Percentiles rank a stretch among this genome's conserved stretches.
These are phyloP conservation scores for Ceratocystis alfenasii DNA, from an alignment of 2,329 filamentous ascomycete species.

Conservation along the genomic window DNA sequence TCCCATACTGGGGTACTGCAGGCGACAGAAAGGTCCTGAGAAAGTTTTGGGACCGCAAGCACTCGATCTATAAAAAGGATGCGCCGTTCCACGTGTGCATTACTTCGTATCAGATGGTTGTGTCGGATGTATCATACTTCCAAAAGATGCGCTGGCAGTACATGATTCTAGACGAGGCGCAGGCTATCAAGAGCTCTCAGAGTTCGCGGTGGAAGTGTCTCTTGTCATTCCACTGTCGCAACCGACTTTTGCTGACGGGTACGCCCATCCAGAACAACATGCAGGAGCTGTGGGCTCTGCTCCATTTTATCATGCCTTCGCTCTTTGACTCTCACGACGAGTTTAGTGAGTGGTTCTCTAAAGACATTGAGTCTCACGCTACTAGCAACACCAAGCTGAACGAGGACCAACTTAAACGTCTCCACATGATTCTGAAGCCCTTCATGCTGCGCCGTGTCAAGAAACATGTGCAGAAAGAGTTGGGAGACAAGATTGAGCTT, in stretches of 20 bases:
- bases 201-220: constrained; percentile 96
- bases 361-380: constrained; percentile 94
- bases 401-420: constrained; percentile 87
- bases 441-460: constrained; percentile 99
- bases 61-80: constrained; percentile 86
- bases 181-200: constrained; percentile 95
- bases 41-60: constrained; percentile 98
- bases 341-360: constrained; percentile 89
- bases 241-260: constrained; percentile 83
- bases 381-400: constrained; percentile 99
- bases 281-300: constrained; percentile 93
- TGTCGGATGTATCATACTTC: constrained; percentile 92
- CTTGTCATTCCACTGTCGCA: constrained; percentile 87
- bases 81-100: constrained; percentile 92
- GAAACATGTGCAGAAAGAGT: constrained; percentile 97
- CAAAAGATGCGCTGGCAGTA: constrained; percentile 99
- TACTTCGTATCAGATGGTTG: constrained; percentile 93
- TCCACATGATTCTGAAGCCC: constrained; percentile 98
- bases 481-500: constrained; percentile 95
- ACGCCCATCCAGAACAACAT: constrained; percentile 99
- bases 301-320: constrained; percentile 99
- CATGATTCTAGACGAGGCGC: constrained; percentile 98
- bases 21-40: constrained; percentile 89
- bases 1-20: constrained; percentile 95
- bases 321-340: constrained; percentile 90